Conservation (phyloP, 2,329 filamentous ascomycete genomes). For the Ceratocystis smalleyi region DNA sequence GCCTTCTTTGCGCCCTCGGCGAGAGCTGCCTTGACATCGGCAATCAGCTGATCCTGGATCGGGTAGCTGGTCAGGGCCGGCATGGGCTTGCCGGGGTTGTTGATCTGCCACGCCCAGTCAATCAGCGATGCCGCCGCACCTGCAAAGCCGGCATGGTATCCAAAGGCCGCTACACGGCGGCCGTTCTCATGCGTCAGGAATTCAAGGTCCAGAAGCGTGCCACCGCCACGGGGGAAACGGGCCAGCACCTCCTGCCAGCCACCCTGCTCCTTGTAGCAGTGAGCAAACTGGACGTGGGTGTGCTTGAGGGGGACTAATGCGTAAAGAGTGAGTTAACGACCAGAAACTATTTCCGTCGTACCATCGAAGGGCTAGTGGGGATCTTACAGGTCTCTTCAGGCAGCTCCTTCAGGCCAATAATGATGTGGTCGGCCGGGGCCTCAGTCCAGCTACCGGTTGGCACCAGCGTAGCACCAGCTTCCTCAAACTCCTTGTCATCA, state of each 20-base stretch:
- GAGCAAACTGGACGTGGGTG: slow-evolving; percentile 54
- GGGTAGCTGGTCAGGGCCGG: slow-evolving; percentile 52
- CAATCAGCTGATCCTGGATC: slow-evolving; percentile 52
- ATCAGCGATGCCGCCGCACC: slow-evolving; percentile 59
- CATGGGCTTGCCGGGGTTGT: slow-evolving; percentile 51
- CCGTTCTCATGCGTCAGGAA: slow-evolving; percentile 60
- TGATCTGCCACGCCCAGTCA: slow-evolving; percentile 71
- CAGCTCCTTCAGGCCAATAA: slow-evolving; percentile 65
- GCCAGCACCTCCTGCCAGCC: slow-evolving; percentile 69
- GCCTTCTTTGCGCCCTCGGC: slow-evolving; percentile 47
- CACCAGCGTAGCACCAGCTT: slow-evolving; percentile 49
- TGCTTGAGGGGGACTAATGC: slow-evolving; percentile 49
- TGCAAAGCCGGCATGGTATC: slow-evolving; percentile 62
- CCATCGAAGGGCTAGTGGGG: neutral
- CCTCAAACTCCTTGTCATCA: slow-evolving; percentile 42
- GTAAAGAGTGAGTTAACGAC: neutral
- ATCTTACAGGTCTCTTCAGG: slow-evolving; percentile 49
- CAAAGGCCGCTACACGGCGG: slow-evolving; percentile 55
- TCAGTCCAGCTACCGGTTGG: slow-evolving; percentile 51
- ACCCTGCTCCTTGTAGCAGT: slow-evolving; percentile 62
- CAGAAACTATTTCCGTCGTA: neutral
- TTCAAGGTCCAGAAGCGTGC: slow-evolving; percentile 70
- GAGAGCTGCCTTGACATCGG: slow-evolving; percentile 57
- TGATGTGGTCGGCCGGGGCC: slow-evolving; percentile 51
- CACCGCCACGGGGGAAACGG: slow-evolving; percentile 60